Evolutionary conservation across 768 basidiomycete species (phyloP), one percentile per base, ranked within the genome.

Genomic region (Gloeophyllum trabeum): DNA sequence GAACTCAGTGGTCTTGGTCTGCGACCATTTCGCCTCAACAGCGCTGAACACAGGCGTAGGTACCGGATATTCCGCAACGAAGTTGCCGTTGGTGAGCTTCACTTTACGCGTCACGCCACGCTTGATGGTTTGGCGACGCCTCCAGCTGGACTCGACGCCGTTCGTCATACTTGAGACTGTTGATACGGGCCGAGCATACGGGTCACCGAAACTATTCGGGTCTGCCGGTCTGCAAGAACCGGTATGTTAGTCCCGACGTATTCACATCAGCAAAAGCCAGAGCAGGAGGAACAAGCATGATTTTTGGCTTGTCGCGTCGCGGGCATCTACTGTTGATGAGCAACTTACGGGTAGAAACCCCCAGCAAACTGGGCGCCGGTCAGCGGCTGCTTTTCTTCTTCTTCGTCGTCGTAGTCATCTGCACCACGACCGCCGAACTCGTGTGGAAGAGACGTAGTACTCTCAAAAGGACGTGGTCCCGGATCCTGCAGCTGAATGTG

Each of bases 91-190:
- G 6, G 90, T 94, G 49, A 97, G 79, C 59, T 88, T 86, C 66
- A 98, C 85, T 57, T 84, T 88, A 53, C 88, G 83, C n/a, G 90
- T 93, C 19, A 91, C 88, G 45, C 89, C 82, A 41, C 91, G 85
- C 57, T 88, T 88, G 62, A 92, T 86, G 24, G 86, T 90, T 61
- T 94, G 90, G 43, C 90, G 81, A 45, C 85, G 78, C 48, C 72
- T 63, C 75, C 75, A 76, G 25, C 60, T 60, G 4, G 57, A 53
- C 23, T 67, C 63, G 5, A 58, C 58, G 42, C 62, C 61, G n/a
- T 42, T 50, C 18, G 62, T 60, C 1, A 46, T 69, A 22, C 57
- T 54, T 14, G 66, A 64, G 10, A 49, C 62, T 6, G 56, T 51
- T 2, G 64, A 65, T 12, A 51, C 4, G 68, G 82, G 53, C 67